Evolutionary conservation across 1,284 basidiomycete species (phyloP).

Genomic region (Sporisorium iseilematis-ciliati): DNA sequence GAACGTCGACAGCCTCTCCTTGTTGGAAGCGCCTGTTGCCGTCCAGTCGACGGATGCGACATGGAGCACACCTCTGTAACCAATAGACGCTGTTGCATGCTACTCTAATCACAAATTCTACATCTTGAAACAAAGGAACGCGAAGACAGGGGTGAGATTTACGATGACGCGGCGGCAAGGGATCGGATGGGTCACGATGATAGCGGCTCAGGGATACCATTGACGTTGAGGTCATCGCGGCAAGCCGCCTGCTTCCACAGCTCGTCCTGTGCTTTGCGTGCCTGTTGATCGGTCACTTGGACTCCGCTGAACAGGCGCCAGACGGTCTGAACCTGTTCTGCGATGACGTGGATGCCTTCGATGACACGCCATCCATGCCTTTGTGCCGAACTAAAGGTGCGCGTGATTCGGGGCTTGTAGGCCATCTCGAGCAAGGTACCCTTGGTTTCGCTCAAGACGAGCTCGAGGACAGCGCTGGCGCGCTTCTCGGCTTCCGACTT

Average conservation of each 20-base stretch:
- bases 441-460: slow-evolving; percentile 3
- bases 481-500: slow-evolving; percentile 15
- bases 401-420: slow-evolving; percentile 18
- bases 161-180: no score
- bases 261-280: slow-evolving; percentile 6
- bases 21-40: background rate
- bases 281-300: slow-evolving; percentile 9
- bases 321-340: slow-evolving; percentile 16
- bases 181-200: slow-evolving; percentile 1
- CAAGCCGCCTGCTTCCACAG: slow-evolving; percentile 14
- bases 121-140: background rate
- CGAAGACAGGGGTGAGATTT: background rate
- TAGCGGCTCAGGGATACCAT: slow-evolving; percentile 12
- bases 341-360: slow-evolving; percentile 19
- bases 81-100: background rate
- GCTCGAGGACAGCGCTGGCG: slow-evolving; percentile 11
- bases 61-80: slow-evolving; percentile 10
- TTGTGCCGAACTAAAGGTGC: slow-evolving; percentile 6
- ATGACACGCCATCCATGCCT: slow-evolving; percentile 16
- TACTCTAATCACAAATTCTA: background rate
- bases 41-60: background rate
- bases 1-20: background rate
- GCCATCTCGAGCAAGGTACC: slow-evolving; percentile 16
- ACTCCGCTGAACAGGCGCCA: slow-evolving; percentile 14
- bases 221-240: slow-evolving; percentile 15